phyloP scores from a whole-genome alignment of 148 eudicot species.

The Euryodendron excelsum region DNA sequence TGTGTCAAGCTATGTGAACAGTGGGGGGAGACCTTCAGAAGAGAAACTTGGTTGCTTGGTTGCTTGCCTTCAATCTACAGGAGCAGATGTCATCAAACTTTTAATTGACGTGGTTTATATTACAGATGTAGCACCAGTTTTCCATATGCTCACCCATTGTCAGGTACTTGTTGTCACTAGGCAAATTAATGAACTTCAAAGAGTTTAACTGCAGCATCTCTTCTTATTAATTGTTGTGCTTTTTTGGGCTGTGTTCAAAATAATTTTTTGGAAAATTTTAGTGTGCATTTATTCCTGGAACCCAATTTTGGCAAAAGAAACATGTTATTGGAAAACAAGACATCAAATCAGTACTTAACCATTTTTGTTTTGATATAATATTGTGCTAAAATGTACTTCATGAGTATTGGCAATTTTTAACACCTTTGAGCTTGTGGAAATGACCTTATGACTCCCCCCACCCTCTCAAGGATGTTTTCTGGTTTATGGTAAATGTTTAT shows the following conservation, averaged over 20 bases:
- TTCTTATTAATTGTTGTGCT: background rate
- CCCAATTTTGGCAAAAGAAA: background rate
- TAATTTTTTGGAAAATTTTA: background rate
- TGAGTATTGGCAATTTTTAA: background rate
- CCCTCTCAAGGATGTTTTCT: background rate
- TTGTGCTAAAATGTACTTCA: background rate
- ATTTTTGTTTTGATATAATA: background rate
- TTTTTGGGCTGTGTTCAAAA: background rate
- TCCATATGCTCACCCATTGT: slow-evolving; percentile 42
- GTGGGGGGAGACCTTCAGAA: slow-evolving; percentile 30
- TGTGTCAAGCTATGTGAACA: slow-evolving; percentile 49
- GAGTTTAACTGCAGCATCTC: background rate
- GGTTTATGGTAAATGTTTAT: background rate
- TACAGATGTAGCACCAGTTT: slow-evolving; percentile 43
- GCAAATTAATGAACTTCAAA: background rate
- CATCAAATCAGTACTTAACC: background rate
- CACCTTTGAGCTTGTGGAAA: background rate
- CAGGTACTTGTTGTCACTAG: slow-evolving; percentile 28
- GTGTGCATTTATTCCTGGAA: background rate
- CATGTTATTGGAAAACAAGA: background rate
- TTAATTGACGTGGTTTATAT: slow-evolving; percentile 36
- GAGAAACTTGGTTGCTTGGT: slow-evolving; percentile 50
- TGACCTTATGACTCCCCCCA: background rate
- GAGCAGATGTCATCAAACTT: slow-evolving; percentile 52
- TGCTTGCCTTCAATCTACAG: slow-evolving; percentile 46